phyloP scores from a whole-genome alignment of 148 eudicot genomes.

The Suaeda aralocaspica region DNA sequence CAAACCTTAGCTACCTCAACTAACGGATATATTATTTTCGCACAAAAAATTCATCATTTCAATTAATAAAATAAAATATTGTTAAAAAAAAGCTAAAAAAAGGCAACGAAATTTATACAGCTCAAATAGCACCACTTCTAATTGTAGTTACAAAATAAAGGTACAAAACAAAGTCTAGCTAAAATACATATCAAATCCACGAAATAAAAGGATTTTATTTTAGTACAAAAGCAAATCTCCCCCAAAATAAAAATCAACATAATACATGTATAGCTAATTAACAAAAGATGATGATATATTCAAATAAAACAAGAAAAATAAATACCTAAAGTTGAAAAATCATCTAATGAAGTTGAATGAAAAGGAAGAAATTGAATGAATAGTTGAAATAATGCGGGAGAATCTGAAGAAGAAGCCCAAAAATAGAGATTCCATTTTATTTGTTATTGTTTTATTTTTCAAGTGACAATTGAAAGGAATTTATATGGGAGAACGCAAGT shows the following conservation, averaged over 20 bases:
- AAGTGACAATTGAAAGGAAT: slow-evolving; percentile 8
- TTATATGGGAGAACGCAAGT: slow-evolving; percentile 15
- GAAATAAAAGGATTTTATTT: background rate
- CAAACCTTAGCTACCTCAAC: too few relatives aligned
- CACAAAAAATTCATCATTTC: too few relatives aligned
- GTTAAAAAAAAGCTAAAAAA: background rate
- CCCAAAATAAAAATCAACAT: background rate
- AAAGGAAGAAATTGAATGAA: background rate
- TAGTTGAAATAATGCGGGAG: slow-evolving; percentile 6
- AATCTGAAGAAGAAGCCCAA: slow-evolving; percentile 20
- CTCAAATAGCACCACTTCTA: background rate
- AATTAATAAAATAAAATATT: too few relatives aligned
- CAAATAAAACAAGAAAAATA: background rate
- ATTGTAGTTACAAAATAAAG: background rate
- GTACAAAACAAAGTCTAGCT: slow-evolving; percentile 4
- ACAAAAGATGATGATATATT: background rate
- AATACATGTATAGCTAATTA: too few relatives aligned
- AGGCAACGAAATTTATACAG: background rate
- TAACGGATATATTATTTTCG: too few relatives aligned
- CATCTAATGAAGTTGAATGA: background rate
- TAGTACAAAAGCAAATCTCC: background rate
- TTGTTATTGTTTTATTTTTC: background rate
- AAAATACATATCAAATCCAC: background rate
- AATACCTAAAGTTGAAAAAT: slow-evolving; percentile 18
- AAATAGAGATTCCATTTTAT: slow-evolving; percentile 3